Evolutionary conservation across 345 rosid species (phyloP), one percentile per base, ranked within the genome.

Genomic region (Firmiana major): DNA sequence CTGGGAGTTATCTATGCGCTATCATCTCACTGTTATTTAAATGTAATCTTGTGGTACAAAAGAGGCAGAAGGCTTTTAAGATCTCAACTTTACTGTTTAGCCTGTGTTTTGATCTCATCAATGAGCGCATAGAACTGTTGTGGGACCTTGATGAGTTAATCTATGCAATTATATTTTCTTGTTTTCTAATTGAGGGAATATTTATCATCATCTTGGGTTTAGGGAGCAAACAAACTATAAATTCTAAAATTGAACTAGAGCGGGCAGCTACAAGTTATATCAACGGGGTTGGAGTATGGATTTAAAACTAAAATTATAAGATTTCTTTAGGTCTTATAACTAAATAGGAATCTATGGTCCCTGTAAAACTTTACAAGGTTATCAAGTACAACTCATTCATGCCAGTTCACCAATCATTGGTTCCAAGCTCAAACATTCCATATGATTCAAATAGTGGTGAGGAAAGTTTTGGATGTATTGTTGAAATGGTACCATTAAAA

Each of bases 1-100:
- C 79, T 83, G 66, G 84, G 49, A 79, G 81, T 81, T 84, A 79
- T 85, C 86, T 75, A 64, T 71, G 68, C 31, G 45, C 59, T 26
- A 71, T 73, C 58, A 11, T 75, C 76, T 75, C 43, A 60, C 42
- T 76, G 42, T 36, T 63, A 60, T 65, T 60, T 31, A 15, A 71
- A 65, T 49, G 45, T 7, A 21, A 73, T n/a, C 54, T 62, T 63
- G 12, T 11, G n/a, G 16, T 42, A 5, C 34, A 17, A 26, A 4
- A 11, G 28, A 1, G 21, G 3, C 3, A 19, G 40, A 34, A 2
- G 43, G 19, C 34, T 58, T 49, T 46, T 31, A 78, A 51, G 70
- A 31, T 34, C 15, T 42, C 75, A 43, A 34, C 34, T 68, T 3
- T 24, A 26, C 7, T 7, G 5, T 42, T 17, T 9, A 19, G 60